Evolutionary conservation across 768 basidiomycete genomes (phyloP).

Genomic region (Lactarius evosmus): DNA sequence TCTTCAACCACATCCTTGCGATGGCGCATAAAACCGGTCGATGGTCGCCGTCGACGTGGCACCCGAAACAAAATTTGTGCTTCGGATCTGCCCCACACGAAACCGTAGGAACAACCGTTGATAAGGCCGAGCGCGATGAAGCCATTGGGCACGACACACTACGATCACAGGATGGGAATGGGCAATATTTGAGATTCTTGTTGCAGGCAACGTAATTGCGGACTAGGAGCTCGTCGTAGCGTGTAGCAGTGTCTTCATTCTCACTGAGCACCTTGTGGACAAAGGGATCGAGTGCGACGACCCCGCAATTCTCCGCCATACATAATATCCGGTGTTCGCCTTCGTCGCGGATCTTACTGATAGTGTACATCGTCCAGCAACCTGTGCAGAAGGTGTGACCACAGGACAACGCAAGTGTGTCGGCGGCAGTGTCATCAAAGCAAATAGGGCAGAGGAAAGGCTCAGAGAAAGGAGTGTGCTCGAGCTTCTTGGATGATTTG

Average conservation of each 20-base stretch:
- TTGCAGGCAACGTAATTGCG: slow-evolving; percentile 88
- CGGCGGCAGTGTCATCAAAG: slow-evolving; percentile 68
- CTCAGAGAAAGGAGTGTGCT: slow-evolving; percentile 35
- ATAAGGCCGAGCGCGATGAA: slow-evolving; percentile 66
- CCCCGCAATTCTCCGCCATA: slow-evolving; percentile 75
- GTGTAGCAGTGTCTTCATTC: slow-evolving; percentile 53
- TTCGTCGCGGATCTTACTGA: slow-evolving; percentile 79
- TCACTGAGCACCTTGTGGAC: slow-evolving; percentile 53
- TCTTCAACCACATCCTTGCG: slow-evolving; percentile 92
- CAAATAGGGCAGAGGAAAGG: slow-evolving; percentile 92
- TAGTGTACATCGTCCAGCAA: slow-evolving; percentile 81
- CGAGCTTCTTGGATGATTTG: slow-evolving; percentile 28
- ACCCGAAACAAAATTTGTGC: slow-evolving; percentile 95
- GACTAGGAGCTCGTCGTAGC: slow-evolving; percentile 84
- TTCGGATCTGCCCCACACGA: slow-evolving; percentile 65
- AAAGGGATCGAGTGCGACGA: slow-evolving; percentile 63
- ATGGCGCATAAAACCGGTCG: slow-evolving; percentile 87
- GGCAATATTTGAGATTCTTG: slow-evolving; percentile 86
- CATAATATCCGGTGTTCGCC: slow-evolving; percentile 70
- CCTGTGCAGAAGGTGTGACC: slow-evolving; percentile 78
- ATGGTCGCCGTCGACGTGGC: slow-evolving; percentile 83
- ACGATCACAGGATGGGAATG: slow-evolving; percentile 89
- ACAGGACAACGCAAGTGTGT: slow-evolving; percentile 72
- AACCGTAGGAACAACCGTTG: slow-evolving; percentile 84
- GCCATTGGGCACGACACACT: slow-evolving; percentile 90